Base-by-base conservation (phyloP, 1,139 yeast genomes). In the Yamadazyma buinensis region DNA sequence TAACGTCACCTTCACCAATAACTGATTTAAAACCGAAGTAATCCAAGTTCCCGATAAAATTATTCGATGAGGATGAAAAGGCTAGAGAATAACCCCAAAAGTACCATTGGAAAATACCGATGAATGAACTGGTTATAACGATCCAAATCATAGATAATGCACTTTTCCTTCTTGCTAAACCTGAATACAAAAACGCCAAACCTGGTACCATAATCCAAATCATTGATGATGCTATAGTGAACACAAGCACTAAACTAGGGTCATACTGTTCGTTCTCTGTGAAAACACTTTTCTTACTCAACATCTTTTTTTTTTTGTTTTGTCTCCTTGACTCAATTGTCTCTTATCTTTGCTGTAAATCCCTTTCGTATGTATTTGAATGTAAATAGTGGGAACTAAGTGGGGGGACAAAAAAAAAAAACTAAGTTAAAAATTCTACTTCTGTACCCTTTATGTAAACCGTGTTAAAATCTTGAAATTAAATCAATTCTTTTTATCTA, bases 31-130 rank as follows among this genome's bases (percentile, higher is more conserved):
- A 77, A 5, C 96, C 97, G 57, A 90, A 86, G 33, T 80, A 72
- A 49, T 79, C 79, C 48, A 92, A 62, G 57, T 90, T 80, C 4
- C 98, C 98, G 48, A 92, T 90, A 55, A 80, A 92, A 28, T 82
- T 79, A 58, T 88, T 87, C 26, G 80, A 63, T 2, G 95, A 87
- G 12, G 70, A 52, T 1, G 92, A 80, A 51, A 92, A 88, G 3
- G 97, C 95, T 32, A 92, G 64, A 0, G 96, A 86, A 56, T 86
- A 92, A 17, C 97, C 97, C 97, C 97, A 92, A 54, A 92, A 87
- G 59, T 88, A 92, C 97, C 97, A 92, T 57, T 87, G 96, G 54
- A 87, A 77, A 35, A 79, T 69, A 2, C 87, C 90, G n/a, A 90
- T 80, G 46, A 83, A 72, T 12, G 86, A 79, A 6, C 90, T 76